phyloP scores from a whole-genome alignment of 768 basidiomycete species.

The Rhizopogon sp. region DNA sequence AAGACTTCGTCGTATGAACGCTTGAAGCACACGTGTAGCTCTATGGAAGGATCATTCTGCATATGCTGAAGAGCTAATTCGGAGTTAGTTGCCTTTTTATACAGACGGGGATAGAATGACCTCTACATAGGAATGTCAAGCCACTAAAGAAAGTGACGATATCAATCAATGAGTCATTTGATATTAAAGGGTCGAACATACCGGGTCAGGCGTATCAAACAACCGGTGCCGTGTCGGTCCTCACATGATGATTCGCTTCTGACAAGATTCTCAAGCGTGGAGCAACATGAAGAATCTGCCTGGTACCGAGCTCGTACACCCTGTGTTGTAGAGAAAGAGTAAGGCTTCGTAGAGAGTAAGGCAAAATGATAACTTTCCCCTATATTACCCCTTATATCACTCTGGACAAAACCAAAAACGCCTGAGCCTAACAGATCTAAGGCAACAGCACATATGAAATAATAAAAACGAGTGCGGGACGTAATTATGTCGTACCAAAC shows the following conservation, averaged over 20 bases:
- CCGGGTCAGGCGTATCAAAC: slow-evolving; percentile 65
- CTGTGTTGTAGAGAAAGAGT: slow-evolving; percentile 29
- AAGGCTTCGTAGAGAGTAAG: slow-evolving; percentile 7
- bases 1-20: slow-evolving; percentile 67
- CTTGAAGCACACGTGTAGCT: slow-evolving; percentile 66
- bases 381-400: slow-evolving; percentile 66
- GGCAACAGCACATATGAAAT: slow-evolving; percentile 5
- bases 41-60: slow-evolving; percentile 46
- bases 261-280: slow-evolving; percentile 60
- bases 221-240: slow-evolving; percentile 49
- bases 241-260: slow-evolving; percentile 40
- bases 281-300: slow-evolving; percentile 35
- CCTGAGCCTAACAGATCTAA: slow-evolving; percentile 64
- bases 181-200: slow-evolving; percentile 28
- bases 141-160: slow-evolving; percentile 39
- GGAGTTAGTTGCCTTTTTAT: neutral
- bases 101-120: neutral
- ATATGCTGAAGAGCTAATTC: slow-evolving; percentile 52
- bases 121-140: slow-evolving; percentile 57
- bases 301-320: slow-evolving; percentile 60
- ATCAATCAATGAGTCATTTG: neutral
- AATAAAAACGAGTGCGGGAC: slow-evolving; percentile 5
- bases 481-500: slow-evolving; percentile 47
- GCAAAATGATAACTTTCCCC: slow-evolving; percentile 34
- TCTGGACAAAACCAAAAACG: slow-evolving; percentile 71